Evolutionary conservation across 768 basidiomycete genomes (phyloP), one percentile per base, ranked within the genome.

Genomic region (Coprinellus micaceus): DNA sequence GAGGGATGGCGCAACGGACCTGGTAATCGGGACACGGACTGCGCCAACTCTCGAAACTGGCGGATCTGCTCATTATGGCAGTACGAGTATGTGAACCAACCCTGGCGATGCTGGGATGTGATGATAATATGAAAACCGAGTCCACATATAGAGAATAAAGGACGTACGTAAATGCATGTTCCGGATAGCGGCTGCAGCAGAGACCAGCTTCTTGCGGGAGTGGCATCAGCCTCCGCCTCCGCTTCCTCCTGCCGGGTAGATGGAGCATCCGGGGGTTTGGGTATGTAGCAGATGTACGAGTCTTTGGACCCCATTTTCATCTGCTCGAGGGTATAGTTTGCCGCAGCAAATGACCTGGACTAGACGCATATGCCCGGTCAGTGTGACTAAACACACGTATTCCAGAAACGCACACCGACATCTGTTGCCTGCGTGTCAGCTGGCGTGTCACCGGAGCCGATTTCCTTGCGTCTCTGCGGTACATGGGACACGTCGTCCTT

Each of bases 41-140:
- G 84, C 61, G 76, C 67, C 57, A 89, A 75, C 69, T 94, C 94
- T 71, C 89, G 89, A 79, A 98, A 99, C 73, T 99, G 97, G 56
- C 95, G 87, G 59, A 98, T 93, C 73, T 97, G 87, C 51, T 85
- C 82, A 70, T 94, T 91, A 75, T 99, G 94, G 75, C 96, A 94
- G 71, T 91, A 97, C 48, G 92, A 87, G 74, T 98, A 98, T 36
- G 94, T 98, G 77, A 98, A 98, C 94, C 94, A 97, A 37, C 87
- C 84, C 77, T 93, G 90, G 63, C 84, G 84, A 68, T 88, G 85
- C 88, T 93, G 60, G 53, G 57, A 66, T 48, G 45, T 57, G 60
- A 67, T 74, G 62, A 69, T 67, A 59, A 63, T 71, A 69, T 69
- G 60, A 64, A 53, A 52, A 43, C 41, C 55, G 47, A 39, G 56